Evolutionary conservation across 2,329 filamentous ascomycete genomes (phyloP).

Genomic region (Microdochium paspali): DNA sequence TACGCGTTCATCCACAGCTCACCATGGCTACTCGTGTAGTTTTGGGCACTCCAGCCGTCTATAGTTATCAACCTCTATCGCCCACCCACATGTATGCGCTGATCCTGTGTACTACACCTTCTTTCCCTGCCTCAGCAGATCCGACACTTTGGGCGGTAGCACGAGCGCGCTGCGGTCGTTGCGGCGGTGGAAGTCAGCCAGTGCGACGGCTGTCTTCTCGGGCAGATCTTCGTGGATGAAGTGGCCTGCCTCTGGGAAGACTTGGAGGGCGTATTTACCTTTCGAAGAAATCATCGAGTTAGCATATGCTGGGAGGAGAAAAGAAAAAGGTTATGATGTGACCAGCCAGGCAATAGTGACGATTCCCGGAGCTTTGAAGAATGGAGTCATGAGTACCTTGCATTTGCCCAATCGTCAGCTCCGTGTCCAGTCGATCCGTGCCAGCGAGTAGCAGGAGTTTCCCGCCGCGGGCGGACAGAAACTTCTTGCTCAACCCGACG

Average conservation of each 20-base stretch:
- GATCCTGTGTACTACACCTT: constrained; percentile 31
- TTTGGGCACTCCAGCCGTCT: too few species aligned
- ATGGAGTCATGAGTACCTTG: constrained; percentile 67
- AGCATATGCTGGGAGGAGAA: constrained; percentile 7
- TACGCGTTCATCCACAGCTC: too few species aligned
- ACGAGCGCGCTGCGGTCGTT: constrained; percentile 83
- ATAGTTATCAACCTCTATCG: too few species aligned
- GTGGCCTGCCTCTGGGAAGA: constrained; percentile 90
- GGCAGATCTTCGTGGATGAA: constrained; percentile 95
- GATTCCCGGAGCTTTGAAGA: too few species aligned
- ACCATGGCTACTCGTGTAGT: too few species aligned
- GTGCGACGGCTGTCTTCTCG: constrained; percentile 73
- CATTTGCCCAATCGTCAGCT: constrained; percentile 94
- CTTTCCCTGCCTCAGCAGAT: constrained; percentile 55
- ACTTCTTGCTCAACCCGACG: constrained; percentile 76
- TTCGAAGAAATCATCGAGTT: too few species aligned
- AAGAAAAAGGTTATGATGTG: constrained; percentile 1
- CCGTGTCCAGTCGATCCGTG: constrained; percentile 82
- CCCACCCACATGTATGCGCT: too few species aligned
- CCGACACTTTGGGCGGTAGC: constrained; percentile 83
- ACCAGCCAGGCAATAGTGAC: too few species aligned
- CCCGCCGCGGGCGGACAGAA: constrained; percentile 69
- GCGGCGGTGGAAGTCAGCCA: constrained; percentile 84
- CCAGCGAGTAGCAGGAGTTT: constrained; percentile 81
- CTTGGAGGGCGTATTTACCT: constrained; percentile 92